Evolutionary conservation across 371 early-diverging fungal species (phyloP), one percentile per base, ranked within the genome.

Genomic region (Rhizomucor miehei): DNA sequence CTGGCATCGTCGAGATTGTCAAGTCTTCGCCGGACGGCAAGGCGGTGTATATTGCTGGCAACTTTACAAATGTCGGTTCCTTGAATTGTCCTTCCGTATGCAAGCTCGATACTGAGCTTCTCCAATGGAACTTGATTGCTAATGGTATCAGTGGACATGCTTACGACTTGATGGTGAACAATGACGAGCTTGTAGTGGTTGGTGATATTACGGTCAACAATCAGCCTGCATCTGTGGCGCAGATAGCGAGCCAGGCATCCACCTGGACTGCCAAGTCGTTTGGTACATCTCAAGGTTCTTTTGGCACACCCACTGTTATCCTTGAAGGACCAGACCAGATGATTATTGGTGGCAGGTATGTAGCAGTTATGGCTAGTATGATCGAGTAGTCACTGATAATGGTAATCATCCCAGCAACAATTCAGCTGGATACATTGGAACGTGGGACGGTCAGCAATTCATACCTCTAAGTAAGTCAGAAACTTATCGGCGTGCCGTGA

Each of bases 31-130:
- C 57, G 23, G 73, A 77, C 40, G 51, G 63, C 56, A 52, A 66
- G 57, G 67, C 69, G 0, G 40, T 82, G 39, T 75, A 67, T 52
- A 73, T 83, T 19, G 85, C 77, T 24, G 85, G 85, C 0, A 38
- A 65, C 24, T 85, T 85, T 50, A 62, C 78, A 29, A 69, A 44
- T 29, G 76, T 68, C 8, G 76, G 76, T 0, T 58, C 68, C 0
- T 29, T 76, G 16, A 51, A 51, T 12, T 76, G 76, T 47, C 52
- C 66, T 13, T 48, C 61, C 2, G 54, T 86, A 3, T 86, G 86
- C 55, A 19, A 46, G 5, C 45, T 73, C 25, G 61, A 69, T 29
- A 57, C 60, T 0, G 44, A 50, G 13, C 56, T 53, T 1, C 48
- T 57, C 1, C 74, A 74, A 48, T 77, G 77, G 77, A 67, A 57